A percentile compares a stretch with the other conserved stretches of the same genome.
Evolutionary conservation across 2,329 filamentous ascomycete species (phyloP).

Genomic region (Neofusicoccum cordaticola): DNA sequence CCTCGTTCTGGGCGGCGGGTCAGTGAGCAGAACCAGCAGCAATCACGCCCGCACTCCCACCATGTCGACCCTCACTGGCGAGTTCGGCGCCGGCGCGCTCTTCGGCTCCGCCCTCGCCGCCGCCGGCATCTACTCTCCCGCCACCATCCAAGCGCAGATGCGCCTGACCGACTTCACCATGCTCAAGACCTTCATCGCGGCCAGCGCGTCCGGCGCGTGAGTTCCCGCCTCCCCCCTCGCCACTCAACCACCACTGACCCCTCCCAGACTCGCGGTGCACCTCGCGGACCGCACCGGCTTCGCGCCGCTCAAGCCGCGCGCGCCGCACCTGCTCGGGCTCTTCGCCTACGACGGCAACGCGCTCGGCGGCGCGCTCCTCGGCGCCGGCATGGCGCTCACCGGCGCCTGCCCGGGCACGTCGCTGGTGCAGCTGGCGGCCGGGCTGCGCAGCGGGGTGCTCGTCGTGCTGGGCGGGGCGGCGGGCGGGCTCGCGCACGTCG

Average conservation of each 20-base stretch:
- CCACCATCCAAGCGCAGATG: constrained; percentile 61
- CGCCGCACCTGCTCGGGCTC: constrained; percentile 46
- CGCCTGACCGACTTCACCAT: constrained; percentile 62
- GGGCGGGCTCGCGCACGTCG: constrained; percentile 48
- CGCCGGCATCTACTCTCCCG: constrained; percentile 60
- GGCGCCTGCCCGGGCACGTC: constrained; percentile 66
- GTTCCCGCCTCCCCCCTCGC: constrained; percentile 22
- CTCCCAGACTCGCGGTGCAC: constrained; percentile 45
- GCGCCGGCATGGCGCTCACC: constrained; percentile 64
- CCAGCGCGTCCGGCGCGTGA: constrained; percentile 61
- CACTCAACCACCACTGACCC: neutral
- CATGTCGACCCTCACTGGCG: neutral
- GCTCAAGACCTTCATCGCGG: constrained; percentile 62
- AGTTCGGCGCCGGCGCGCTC: constrained; percentile 48
- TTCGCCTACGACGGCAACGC: constrained; percentile 64
- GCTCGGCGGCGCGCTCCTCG: constrained; percentile 60
- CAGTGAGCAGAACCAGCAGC: no score
- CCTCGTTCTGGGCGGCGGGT: no score
- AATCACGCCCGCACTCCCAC: neutral
- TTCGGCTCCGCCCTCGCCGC: constrained; percentile 43
- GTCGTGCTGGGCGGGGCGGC: constrained; percentile 55
- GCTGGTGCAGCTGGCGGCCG: constrained; percentile 58
- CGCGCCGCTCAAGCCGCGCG: constrained; percentile 47
- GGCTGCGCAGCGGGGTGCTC: constrained; percentile 51
- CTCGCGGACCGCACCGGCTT: constrained; percentile 45